Base-by-base conservation (phyloP, 1,139 yeast species). In the Geotrichum carabidarum region DNA sequence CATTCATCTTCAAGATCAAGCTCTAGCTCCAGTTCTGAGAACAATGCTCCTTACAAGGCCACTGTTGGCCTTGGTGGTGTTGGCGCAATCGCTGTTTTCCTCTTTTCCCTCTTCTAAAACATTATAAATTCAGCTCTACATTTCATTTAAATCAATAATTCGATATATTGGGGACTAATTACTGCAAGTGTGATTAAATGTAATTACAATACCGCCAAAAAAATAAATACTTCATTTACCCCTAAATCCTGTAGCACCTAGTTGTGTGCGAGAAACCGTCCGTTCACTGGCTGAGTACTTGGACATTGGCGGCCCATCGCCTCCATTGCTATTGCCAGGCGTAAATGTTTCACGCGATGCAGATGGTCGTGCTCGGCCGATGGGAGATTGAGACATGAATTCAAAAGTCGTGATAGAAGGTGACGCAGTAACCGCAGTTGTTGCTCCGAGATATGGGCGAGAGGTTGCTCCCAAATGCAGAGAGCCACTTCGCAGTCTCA, bases 281-380 rank as follows among this genome's bases (percentile, higher is more conserved):
- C 40, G 2, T 8, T 37, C 40, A 37, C 15, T n/a, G 2, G 40
- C 15, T 12, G 40, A 7, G 4, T 31, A 43, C 15, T 43, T 12
- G 12, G 11, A 12, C 46, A 43, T 34, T 15, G 46, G 15, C 6
- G 12, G 14, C 9, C 30, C 46, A 22, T n/a, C 46, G n/a, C 46
- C 34, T 12, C 34, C 17, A 30, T 15, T 31, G 34, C 46, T 34
- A 31, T 40, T 35, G 4, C 41, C 41, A 8, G 40, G 48, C 7
- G 48, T 35, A 15, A 32, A 32, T 14, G 50, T 47, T 2, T 38
- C 44, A 3, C 44, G 44, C 12, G 48, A 48, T 2, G 56, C 56
- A 18, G 56, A 53, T 18, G 56, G 56, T 27, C 52, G 42, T 8
- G 56, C 56, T 14, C 56, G 27, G 27, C 56, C 56, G 14, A 53